phyloP scores from a whole-genome alignment of 371 early-diverging fungal genomes.

The Lichtheimia ornata region DNA sequence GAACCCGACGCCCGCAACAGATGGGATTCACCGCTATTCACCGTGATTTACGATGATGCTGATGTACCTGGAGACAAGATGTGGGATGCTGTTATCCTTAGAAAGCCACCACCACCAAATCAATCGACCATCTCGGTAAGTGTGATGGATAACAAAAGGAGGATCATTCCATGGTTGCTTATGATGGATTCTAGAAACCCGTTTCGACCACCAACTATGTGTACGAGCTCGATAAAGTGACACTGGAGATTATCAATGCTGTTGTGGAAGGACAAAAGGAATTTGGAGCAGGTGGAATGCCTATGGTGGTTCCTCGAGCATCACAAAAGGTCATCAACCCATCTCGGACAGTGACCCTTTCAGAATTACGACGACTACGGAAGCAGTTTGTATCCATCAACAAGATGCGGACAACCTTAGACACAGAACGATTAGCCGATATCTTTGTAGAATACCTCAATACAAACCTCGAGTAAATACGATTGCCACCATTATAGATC shows the following conservation, averaged over 20 bases:
- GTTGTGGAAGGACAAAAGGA: slow-evolving; percentile 79
- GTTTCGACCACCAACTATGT: slow-evolving; percentile 88
- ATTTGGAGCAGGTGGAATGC: slow-evolving; percentile 60
- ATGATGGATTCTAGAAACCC: slow-evolving; percentile 60
- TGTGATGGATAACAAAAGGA: neutral
- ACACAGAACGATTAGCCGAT: slow-evolving; percentile 72
- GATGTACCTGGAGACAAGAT: slow-evolving; percentile 65
- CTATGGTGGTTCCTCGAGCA: slow-evolving; percentile 67
- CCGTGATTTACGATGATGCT: slow-evolving; percentile 73
- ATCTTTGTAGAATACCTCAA: slow-evolving; percentile 91
- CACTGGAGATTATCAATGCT: slow-evolving; percentile 78
- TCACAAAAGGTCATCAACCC: slow-evolving; percentile 64
- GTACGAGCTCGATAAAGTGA: slow-evolving; percentile 84
- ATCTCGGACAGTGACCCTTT: slow-evolving; percentile 70
- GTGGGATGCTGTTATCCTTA: slow-evolving; percentile 77
- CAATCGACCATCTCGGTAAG: slow-evolving; percentile 76
- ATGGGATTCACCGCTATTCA: slow-evolving; percentile 96
- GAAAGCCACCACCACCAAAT: slow-evolving; percentile 83
- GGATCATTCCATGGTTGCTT: neutral
- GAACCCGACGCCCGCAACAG: slow-evolving; percentile 89
- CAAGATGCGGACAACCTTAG: slow-evolving; percentile 75
- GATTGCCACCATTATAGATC: neutral
- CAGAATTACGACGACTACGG: slow-evolving; percentile 81
- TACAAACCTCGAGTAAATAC: slow-evolving; percentile 56
- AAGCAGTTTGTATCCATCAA: slow-evolving; percentile 89